These are phyloP conservation scores for Cladophialophora yegresii DNA, from an alignment of 2,329 filamentous ascomycete genomes.

Conservation along the genomic window DNA sequence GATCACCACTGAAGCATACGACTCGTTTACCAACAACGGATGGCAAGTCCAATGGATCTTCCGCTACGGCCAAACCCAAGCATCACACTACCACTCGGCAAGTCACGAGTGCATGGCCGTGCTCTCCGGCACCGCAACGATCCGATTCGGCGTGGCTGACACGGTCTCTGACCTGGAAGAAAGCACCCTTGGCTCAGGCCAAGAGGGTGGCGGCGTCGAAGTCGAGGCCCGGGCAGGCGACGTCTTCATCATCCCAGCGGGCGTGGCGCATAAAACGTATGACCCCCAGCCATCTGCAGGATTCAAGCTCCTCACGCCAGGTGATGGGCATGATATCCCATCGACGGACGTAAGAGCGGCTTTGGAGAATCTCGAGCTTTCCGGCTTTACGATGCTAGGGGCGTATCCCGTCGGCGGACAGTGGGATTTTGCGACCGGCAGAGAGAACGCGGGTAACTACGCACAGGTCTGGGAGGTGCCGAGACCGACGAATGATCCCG, in stretches of 20 bases:
- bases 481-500: constrained; percentile 52
- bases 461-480: constrained; percentile 49
- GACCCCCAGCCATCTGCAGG: constrained; percentile 44
- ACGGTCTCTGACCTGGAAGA: constrained; percentile 44
- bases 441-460: constrained; percentile 49
- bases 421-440: constrained; percentile 56
- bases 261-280: constrained; percentile 58
- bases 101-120: constrained; percentile 62
- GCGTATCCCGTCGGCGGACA: constrained; percentile 52
- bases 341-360: constrained; percentile 41
- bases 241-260: constrained; percentile 61
- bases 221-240: constrained; percentile 56
- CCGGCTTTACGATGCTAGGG: constrained; percentile 60
- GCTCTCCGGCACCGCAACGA: constrained; percentile 54
- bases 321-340: constrained; percentile 44
- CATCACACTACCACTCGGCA: constrained; percentile 59
- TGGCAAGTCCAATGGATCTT: constrained; percentile 61
- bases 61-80: constrained; percentile 57
- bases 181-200: constrained; percentile 44
- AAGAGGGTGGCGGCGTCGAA: constrained; percentile 54
- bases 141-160: constrained; percentile 59
- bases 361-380: constrained; percentile 43
- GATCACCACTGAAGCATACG: constrained; percentile 42
- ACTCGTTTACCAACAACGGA: constrained; percentile 52
- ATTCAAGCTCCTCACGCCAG: constrained; percentile 51